Percentiles rank a stretch among this genome's conserved stretches.
Evolutionary conservation across 164 flowering plant species (phyloP).

Genomic region (Santalum album): DNA sequence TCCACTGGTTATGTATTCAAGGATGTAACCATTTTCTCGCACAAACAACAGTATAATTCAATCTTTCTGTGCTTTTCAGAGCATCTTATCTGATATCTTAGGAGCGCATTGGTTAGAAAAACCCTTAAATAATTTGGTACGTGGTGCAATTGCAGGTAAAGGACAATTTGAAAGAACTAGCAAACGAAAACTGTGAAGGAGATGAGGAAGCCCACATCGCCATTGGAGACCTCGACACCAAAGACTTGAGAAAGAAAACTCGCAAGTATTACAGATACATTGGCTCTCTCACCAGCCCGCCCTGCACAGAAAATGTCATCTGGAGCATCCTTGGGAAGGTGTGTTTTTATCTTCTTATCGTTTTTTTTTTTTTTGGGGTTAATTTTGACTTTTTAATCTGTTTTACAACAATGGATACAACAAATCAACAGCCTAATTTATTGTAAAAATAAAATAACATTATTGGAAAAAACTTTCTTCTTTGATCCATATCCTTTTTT

Average conservation of each 20-base stretch:
- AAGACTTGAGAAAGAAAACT: slow-evolving; percentile 17
- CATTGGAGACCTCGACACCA: slow-evolving; percentile 20
- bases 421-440: no score
- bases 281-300: slow-evolving; percentile 55
- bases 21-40: no score
- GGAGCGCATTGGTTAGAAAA: no score
- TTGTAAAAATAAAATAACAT: no score
- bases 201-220: slow-evolving; percentile 23
- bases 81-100: background rate
- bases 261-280: slow-evolving; percentile 50
- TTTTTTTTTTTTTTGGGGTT: no score
- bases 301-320: slow-evolving; percentile 41
- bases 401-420: no score
- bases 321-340: slow-evolving; percentile 59
- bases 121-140: no score
- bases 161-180: slow-evolving; percentile 17
- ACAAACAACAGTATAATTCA: background rate
- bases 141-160: slow-evolving; percentile 15
- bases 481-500: no score
- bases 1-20: no score
- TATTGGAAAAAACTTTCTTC: no score
- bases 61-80: background rate
- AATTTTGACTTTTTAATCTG: no score
- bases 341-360: background rate
- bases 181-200: slow-evolving; percentile 17